phyloP scores from a whole-genome alignment of 306 rosid species.

The Quercus agrifolia region DNA sequence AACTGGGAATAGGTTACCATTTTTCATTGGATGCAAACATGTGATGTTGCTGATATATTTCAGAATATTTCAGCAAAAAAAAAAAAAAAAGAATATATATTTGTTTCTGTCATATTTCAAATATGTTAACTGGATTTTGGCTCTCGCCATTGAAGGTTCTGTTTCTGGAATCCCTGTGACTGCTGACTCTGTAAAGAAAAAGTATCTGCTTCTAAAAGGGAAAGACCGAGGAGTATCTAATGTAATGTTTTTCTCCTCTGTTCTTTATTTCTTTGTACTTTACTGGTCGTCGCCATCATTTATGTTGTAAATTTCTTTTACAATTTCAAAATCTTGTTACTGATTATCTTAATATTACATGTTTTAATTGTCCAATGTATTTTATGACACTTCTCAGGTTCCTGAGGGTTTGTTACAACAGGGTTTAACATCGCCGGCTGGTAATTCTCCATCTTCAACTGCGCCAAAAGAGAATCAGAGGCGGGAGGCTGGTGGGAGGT shows the following conservation, averaged over 20 bases:
- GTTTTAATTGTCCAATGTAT: slow-evolving; percentile 8
- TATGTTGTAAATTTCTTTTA: neutral
- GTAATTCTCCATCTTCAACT: slow-evolving; percentile 50
- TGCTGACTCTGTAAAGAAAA: slow-evolving; percentile 81
- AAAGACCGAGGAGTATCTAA: slow-evolving; percentile 64
- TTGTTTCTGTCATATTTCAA: slow-evolving; percentile 8
- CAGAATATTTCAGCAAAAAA: slow-evolving; percentile 9
- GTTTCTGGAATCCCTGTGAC: slow-evolving; percentile 60
- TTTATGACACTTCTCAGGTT: slow-evolving; percentile 30
- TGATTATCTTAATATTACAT: neutral
- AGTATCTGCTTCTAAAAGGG: slow-evolving; percentile 78
- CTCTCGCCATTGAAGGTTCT: slow-evolving; percentile 59
- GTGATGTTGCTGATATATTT: neutral
- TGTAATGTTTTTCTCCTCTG: slow-evolving; percentile 33
- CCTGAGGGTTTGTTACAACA: slow-evolving; percentile 42
- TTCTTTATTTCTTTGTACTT: neutral
- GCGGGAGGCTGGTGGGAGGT: slow-evolving; percentile 73
- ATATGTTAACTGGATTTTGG: slow-evolving; percentile 28
- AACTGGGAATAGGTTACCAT: no score
- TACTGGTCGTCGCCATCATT: slow-evolving; percentile 2
- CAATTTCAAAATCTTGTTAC: neutral
- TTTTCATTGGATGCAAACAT: neutral
- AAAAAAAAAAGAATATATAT: neutral
- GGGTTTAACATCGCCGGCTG: slow-evolving; percentile 29
- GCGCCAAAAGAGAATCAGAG: slow-evolving; percentile 64